These are phyloP conservation scores for Halophytophthora batemanensis DNA, from an alignment of 352 stramenopile species.

Conservation along the genomic window DNA sequence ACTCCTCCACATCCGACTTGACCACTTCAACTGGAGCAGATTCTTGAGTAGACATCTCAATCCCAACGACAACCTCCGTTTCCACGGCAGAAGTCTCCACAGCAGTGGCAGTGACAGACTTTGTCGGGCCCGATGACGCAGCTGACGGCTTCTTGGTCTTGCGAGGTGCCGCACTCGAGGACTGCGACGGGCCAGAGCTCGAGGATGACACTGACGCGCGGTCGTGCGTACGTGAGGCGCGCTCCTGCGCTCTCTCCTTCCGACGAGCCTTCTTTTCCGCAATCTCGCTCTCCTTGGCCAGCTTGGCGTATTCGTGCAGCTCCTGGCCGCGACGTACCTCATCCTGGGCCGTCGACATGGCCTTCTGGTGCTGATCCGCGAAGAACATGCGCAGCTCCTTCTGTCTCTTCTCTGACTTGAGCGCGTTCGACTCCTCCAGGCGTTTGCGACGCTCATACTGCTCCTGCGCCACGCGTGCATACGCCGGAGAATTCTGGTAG, in stretches of 20 bases:
- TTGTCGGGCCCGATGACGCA: slow-evolving; percentile 9
- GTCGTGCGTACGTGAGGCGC: slow-evolving; percentile 3
- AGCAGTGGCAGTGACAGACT: neutral
- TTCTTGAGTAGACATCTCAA: neutral
- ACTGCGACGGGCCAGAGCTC: slow-evolving; percentile 16
- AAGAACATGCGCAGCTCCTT: slow-evolving; percentile 46
- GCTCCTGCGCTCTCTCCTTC: slow-evolving; percentile 11
- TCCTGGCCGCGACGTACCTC: slow-evolving; percentile 53
- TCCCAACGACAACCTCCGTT: slow-evolving; percentile 1
- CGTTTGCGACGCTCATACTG: slow-evolving; percentile 66
- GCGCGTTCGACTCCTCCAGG: slow-evolving; percentile 57
- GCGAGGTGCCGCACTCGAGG: slow-evolving; percentile 11
- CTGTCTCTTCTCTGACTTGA: slow-evolving; percentile 59
- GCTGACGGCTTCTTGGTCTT: slow-evolving; percentile 29
- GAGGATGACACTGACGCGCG: slow-evolving; percentile 16
- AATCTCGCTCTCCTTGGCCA: slow-evolving; percentile 24
- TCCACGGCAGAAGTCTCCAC: slow-evolving; percentile 2
- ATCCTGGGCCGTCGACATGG: slow-evolving; percentile 32
- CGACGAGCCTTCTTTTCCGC: slow-evolving; percentile 12
- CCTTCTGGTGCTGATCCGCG: slow-evolving; percentile 41
- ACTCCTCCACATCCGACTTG: neutral
- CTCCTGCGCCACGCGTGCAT: slow-evolving; percentile 40
- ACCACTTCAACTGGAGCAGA: neutral
- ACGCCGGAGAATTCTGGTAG: slow-evolving; percentile 48
- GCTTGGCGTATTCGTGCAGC: slow-evolving; percentile 42